Evolutionary conservation across 208 protist species (phyloP), one percentile per base, ranked within the genome.

Genomic region (Trichomonas vaginalis): DNA sequence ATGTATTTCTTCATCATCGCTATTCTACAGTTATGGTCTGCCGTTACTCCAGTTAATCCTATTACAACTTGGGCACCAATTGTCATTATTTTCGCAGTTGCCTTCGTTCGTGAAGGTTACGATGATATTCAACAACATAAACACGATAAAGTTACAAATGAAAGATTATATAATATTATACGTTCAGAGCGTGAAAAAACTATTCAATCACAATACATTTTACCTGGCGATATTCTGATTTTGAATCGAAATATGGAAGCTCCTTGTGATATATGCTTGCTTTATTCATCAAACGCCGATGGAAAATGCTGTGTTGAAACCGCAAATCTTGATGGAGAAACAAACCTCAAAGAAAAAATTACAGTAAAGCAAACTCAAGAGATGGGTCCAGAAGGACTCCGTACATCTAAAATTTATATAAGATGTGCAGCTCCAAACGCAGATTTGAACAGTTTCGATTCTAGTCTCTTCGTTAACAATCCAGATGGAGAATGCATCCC

Each of bases 91-190:
- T 96, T 96, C 23, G 95, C 48, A 39, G 32, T 96, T 42, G 47
- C 87, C n/a, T 90, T 95, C 12, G 51, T 95, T 40, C 9, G 95
- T 42, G 95, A 96, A 96, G 51, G 49, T 35, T 61, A 95, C 42
- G 95, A 99, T 97, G 98, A 99, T 96, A 97, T 99, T 95, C 97
- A 98, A 96, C 97, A 98, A 79, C 98, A 97, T 80, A 96, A 96
- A 70, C 97, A 98, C 61, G 98, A 99, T 96, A 97, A 97, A 95
- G 95, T 96, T 12, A 97, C 97, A 15, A 99, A 98, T 95, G 45
- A 96, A 27, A 97, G 98, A 95, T 96, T 97, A n/a, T 98, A 97
- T 86, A 96, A 97, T 70, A 97, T 97, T 62, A 88, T 98, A 15
- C 47, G 97, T 46, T 17, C 96, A 21, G 70, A 95, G 14, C 49